Evolutionary conservation across 352 stramenopile genomes (phyloP).

Genomic region (Globisporangium sylvaticum): DNA sequence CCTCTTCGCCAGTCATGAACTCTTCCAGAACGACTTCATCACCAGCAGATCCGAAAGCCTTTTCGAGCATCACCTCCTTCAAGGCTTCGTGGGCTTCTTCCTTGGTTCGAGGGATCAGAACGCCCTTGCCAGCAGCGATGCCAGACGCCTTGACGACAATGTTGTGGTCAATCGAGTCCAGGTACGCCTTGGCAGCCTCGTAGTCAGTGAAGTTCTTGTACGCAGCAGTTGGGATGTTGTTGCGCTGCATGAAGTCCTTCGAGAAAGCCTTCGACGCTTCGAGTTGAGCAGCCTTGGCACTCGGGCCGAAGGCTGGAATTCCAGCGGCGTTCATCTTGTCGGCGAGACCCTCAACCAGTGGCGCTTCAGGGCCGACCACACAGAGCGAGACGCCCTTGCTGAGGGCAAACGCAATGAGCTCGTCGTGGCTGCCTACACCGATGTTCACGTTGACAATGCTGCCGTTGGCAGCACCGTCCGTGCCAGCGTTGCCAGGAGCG

Average conservation of each 20-base stretch:
- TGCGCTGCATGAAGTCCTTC: constrained; percentile 98
- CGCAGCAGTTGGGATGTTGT: constrained; percentile 96
- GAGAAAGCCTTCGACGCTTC: constrained; percentile 98
- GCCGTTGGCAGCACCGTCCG: constrained; percentile 28
- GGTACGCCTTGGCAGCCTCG: constrained; percentile 87
- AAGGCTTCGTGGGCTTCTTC: constrained; percentile 91
- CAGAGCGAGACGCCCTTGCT: constrained; percentile 93
- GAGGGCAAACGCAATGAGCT: constrained; percentile 71
- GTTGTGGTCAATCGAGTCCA: constrained; percentile 91
- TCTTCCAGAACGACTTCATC: constrained; percentile 99
- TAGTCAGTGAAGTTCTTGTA: constrained; percentile 97
- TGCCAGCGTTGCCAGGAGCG: constrained; percentile 91
- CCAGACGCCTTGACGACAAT: constrained; percentile 99
- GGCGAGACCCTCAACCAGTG: constrained; percentile 94
- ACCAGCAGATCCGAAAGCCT: constrained; percentile 93
- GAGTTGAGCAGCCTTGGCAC: constrained; percentile 91
- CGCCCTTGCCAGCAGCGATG: constrained; percentile 98
- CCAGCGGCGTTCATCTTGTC: constrained; percentile 91
- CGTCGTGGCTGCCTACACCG: constrained; percentile 48
- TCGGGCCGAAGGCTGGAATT: constrained; percentile 96
- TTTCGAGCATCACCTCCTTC: constrained; percentile 97
- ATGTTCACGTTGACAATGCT: constrained; percentile 84
- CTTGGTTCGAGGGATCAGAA: constrained; percentile 94
- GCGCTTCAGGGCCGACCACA: constrained; percentile 96
- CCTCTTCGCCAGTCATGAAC: constrained; percentile 97